phyloP scores from a whole-genome alignment of 2,329 filamentous ascomycete species.

The Verticillium nonalfalfae region DNA sequence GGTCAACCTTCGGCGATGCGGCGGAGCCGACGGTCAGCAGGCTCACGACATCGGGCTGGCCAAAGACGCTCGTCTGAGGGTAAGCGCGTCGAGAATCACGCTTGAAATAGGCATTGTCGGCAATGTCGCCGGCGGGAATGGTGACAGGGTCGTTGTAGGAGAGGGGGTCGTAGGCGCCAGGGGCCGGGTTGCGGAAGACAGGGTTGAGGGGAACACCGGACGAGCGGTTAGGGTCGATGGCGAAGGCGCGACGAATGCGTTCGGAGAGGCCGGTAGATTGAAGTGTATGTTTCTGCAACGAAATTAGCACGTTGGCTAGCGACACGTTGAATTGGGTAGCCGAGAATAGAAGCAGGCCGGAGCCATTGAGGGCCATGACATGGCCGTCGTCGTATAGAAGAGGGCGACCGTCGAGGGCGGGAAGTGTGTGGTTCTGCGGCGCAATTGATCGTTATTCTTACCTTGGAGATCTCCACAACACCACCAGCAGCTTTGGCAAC shows the following conservation, averaged over 20 bases:
- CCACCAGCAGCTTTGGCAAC: constrained; percentile 48
- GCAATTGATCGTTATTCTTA: constrained; percentile 27
- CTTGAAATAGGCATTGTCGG: constrained; percentile 95
- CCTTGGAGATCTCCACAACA: constrained; percentile 52
- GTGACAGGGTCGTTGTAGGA: constrained; percentile 79
- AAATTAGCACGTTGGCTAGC: constrained; percentile 6
- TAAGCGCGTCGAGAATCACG: constrained; percentile 81
- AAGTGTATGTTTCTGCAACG: constrained; percentile 83
- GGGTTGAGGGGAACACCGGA: constrained; percentile 90
- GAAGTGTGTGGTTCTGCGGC: not conserved
- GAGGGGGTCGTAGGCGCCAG: constrained; percentile 63
- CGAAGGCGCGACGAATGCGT: constrained; percentile 66
- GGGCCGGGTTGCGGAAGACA: constrained; percentile 82
- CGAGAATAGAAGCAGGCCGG: not conserved
- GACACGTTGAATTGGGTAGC: not conserved
- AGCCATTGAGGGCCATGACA: not conserved
- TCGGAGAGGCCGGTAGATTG: constrained; percentile 89
- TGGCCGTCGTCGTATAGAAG: not conserved
- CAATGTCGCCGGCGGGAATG: constrained; percentile 76
- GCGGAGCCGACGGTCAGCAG: constrained; percentile 82
- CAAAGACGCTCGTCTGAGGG: constrained; percentile 71
- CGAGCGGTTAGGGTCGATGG: constrained; percentile 82
- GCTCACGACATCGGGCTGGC: constrained; percentile 78
- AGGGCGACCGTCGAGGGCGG: not conserved
- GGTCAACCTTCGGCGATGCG: constrained; percentile 72